These are phyloP conservation scores for Suillus paluster DNA, from an alignment of 768 basidiomycete species.

Conservation along the genomic window DNA sequence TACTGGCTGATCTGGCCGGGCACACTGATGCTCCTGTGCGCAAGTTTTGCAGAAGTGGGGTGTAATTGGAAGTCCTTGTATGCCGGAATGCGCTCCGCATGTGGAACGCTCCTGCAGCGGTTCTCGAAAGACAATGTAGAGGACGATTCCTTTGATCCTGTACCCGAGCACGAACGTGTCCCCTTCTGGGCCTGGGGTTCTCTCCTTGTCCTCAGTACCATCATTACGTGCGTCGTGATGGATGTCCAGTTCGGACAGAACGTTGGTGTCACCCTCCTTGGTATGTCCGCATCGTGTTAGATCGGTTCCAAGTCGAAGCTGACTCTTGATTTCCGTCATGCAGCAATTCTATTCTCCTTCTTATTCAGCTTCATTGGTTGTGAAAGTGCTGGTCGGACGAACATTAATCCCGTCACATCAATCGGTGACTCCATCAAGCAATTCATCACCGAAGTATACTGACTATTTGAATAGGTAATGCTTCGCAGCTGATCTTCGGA, in stretches of 20 bases:
- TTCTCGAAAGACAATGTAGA: constrained; percentile 19
- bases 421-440: constrained; percentile 31
- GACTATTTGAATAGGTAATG: constrained; percentile 26
- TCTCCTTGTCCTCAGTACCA: constrained; percentile 48
- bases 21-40: constrained; percentile 55
- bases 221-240: constrained; percentile 56
- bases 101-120: not conserved
- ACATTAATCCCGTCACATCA: constrained; percentile 62
- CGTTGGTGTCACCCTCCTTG: constrained; percentile 30
- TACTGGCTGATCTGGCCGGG: constrained; percentile 48
- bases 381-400: constrained; percentile 58
- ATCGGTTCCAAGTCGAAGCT: not conserved
- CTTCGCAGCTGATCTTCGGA: constrained; percentile 65
- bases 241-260: constrained; percentile 58
- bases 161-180: constrained; percentile 55
- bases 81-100: not conserved
- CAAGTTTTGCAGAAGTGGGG: constrained; percentile 21
- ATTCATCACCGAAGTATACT: not conserved
- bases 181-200: constrained; percentile 55
- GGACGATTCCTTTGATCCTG: constrained; percentile 47
- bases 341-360: constrained; percentile 59
- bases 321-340: not conserved
- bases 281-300: not conserved
- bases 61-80: constrained; percentile 9
- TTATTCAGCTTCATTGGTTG: constrained; percentile 69